These are phyloP conservation scores for Serendipita sp. DNA, from an alignment of 768 basidiomycete genomes.

Conservation along the genomic window DNA sequence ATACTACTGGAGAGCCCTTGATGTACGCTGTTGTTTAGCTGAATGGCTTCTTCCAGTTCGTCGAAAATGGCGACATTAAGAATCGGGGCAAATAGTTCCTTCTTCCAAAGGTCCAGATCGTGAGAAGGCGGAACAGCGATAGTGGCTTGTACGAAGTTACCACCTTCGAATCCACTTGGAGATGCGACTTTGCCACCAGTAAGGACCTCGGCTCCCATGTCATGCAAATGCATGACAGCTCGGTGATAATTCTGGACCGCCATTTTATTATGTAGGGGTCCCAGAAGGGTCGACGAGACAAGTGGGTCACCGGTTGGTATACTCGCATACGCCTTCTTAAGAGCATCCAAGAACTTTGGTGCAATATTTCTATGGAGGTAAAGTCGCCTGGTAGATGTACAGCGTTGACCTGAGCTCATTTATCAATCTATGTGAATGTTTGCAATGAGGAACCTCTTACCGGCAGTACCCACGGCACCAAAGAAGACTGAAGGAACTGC, in stretches of 20 bases:
- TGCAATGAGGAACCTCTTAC: not conserved
- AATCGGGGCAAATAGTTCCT: constrained; percentile 80
- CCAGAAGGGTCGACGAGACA: constrained; percentile 51
- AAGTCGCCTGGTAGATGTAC: constrained; percentile 83
- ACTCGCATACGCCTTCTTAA: constrained; percentile 56
- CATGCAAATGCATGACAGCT: constrained; percentile 44
- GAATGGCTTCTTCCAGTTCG: constrained; percentile 69
- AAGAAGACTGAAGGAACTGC: constrained; percentile 87
- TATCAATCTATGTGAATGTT: constrained; percentile 23
- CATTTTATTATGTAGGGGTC: constrained; percentile 63
- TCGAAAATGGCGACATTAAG: constrained; percentile 77
- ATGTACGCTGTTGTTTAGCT: constrained; percentile 79
- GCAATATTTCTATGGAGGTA: constrained; percentile 77
- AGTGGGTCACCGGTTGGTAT: constrained; percentile 79
- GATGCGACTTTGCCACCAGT: constrained; percentile 37
- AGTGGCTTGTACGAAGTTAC: constrained; percentile 83
- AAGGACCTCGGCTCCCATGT: constrained; percentile 58
- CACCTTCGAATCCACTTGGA: constrained; percentile 32
- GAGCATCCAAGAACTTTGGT: constrained; percentile 52
- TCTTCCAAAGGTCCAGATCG: constrained; percentile 46
- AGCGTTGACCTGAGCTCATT: constrained; percentile 23
- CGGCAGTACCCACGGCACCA: constrained; percentile 74
- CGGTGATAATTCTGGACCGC: constrained; percentile 50
- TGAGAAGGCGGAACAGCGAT: constrained; percentile 52
- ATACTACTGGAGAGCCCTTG: constrained; percentile 85